phyloP scores from a whole-genome alignment of 768 basidiomycete species.

The Suillus lakei region DNA sequence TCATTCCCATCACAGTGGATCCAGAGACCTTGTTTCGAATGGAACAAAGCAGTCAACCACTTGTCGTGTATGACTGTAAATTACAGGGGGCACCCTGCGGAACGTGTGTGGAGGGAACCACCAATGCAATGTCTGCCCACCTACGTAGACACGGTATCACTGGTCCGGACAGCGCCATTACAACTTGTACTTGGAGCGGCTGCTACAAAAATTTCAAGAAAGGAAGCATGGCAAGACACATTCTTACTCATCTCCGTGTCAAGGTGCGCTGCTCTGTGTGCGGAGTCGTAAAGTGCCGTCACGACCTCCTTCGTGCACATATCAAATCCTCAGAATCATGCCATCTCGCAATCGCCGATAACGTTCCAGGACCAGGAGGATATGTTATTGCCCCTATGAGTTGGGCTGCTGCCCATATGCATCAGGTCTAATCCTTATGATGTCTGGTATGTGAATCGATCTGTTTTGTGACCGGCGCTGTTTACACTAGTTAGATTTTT shows the following conservation, averaged over 20 bases:
- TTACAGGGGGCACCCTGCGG: background rate
- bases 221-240: conserved; percentile 8
- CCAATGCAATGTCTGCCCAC: conserved; percentile 5
- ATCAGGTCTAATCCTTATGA: background rate
- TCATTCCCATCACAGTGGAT: conserved; percentile 2
- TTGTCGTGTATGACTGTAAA: background rate
- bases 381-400: background rate
- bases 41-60: background rate
- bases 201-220: background rate
- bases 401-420: background rate
- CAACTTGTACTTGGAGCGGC: background rate
- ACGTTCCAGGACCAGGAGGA: background rate
- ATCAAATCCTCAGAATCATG: background rate
- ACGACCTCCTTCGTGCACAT: background rate
- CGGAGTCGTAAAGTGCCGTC: background rate
- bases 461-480: background rate
- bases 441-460: background rate
- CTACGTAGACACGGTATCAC: conserved; percentile 9
- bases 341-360: background rate
- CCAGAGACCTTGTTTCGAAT: background rate
- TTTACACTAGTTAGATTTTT: background rate
- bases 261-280: conserved; percentile 1
- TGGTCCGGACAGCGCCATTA: background rate
- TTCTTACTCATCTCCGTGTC: conserved; percentile 11
- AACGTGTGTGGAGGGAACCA: background rate